Conservation (phyloP, 2,329 filamentous ascomycete genomes). For the Colletotrichum sp. region DNA sequence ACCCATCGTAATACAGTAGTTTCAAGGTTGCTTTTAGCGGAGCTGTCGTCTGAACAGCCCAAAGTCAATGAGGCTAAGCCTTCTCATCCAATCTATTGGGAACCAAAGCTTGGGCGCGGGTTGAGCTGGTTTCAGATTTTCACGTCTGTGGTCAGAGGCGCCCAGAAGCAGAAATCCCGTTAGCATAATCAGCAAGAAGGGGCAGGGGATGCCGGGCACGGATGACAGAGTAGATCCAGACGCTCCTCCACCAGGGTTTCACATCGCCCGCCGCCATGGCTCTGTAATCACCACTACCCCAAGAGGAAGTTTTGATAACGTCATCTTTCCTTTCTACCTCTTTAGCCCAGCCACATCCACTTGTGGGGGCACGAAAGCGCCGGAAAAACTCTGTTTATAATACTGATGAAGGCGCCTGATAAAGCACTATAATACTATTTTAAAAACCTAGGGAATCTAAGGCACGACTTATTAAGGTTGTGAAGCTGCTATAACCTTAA, state of each 20-base stretch:
- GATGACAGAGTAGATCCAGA: background rate
- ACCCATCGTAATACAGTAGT: background rate
- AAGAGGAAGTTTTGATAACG: background rate
- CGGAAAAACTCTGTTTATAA: too few relatives aligned
- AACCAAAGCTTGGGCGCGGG: background rate
- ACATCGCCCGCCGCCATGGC: background rate
- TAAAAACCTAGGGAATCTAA: too few relatives aligned
- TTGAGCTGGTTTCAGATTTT: background rate
- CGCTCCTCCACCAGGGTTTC: background rate
- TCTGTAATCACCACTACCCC: background rate
- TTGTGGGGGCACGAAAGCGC: background rate
- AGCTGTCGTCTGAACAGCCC: background rate
- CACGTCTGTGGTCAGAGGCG: background rate
- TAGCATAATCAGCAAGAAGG: background rate
- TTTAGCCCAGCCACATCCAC: background rate
- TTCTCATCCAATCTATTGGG: background rate
- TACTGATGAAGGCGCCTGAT: too few relatives aligned
- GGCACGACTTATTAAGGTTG: too few relatives aligned
- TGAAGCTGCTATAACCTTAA: too few relatives aligned
- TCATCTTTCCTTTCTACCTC: background rate
- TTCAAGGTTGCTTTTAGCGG: background rate
- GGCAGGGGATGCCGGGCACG: background rate
- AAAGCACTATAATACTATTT: too few relatives aligned
- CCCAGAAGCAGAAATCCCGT: background rate
- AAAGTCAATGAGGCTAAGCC: background rate